Evolutionary conservation across 257 asterid species (phyloP), one percentile per base, ranked within the genome.

Genomic region (Nicotiana benthamiana): DNA sequence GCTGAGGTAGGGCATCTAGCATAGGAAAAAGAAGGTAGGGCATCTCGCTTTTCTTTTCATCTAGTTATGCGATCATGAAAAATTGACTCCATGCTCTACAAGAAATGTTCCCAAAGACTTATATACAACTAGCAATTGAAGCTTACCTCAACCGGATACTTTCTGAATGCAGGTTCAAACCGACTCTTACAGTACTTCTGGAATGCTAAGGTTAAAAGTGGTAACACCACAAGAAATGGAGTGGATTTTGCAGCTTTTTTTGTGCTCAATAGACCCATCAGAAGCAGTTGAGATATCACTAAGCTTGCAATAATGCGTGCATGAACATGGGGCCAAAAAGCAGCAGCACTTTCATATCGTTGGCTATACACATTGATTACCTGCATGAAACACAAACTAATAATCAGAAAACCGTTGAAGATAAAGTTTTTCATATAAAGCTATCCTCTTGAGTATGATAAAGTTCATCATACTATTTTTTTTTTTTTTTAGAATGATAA

Each of bases 281-380:
- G 80, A 40, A 96, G 98, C 81, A 96, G 90, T 43, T 96, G 99
- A 22, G 99, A 96, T 81, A 96, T 90, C 52, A 94, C 83, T 79
- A 96, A 85, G 92, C 97, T 91, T 34, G 97, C 97, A 72, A 96
- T 75, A 62, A 96, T 96, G 5, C 98, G 97, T 30, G 92, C 90
- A 66, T 96, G 99, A 74, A 96, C 93, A 4, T 92, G 97, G 2
- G 99, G 99, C 99, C 99, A 96, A 66, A 96, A 96, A 6, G 97
- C 99, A 65, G 92, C 99, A 72, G 97, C 96, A 46, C 98, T 96
- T 87, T 96, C 98, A 65, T 94, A 92, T 72, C 84, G 90, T 82
- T 96, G 99, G 85, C 92, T 82, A 79, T 96, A 96, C 83, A 96
- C 99, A 53, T 96, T 96, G 32, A 94, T 94, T 36, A 93, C 89